These are phyloP conservation scores for Scedosporium aurantiacum DNA, from an alignment of 2,329 filamentous ascomycete species.

Conservation along the genomic window DNA sequence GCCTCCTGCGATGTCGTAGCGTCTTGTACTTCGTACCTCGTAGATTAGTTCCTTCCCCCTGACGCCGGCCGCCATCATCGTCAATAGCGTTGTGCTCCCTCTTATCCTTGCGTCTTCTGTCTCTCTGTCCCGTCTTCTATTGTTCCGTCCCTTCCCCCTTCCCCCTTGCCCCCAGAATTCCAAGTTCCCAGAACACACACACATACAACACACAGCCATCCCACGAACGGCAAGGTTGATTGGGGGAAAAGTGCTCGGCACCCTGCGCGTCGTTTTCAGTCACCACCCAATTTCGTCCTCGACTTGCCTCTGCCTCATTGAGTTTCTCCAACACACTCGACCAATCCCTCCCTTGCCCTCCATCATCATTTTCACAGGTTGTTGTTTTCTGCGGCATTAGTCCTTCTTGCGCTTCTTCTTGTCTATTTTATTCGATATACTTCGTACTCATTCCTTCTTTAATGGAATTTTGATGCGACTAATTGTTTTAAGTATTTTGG, in stretches of 20 bases:
- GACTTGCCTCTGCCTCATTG: background rate
- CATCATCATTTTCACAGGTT: slow-evolving; percentile 1
- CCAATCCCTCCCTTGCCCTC: background rate
- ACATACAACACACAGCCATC: background rate
- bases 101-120: background rate
- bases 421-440: slow-evolving; percentile 4
- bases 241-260: background rate
- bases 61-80: background rate
- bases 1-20: background rate
- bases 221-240: background rate
- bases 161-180: background rate
- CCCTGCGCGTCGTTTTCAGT: background rate
- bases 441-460: background rate
- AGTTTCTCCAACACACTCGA: background rate
- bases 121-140: slow-evolving; percentile 3
- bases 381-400: background rate
- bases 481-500: background rate
- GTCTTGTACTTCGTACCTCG: too few species aligned
- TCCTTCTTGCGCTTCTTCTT: background rate
- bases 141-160: background rate
- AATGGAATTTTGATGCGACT: background rate
- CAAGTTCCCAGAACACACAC: background rate
- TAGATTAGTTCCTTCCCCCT: background rate
- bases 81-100: background rate
- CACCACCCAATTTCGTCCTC: background rate